Percentiles rank a stretch among this genome's conserved stretches.
Evolutionary conservation across 352 stramenopile genomes (phyloP).

Genomic region (Pythium rhizo-oryzae): DNA sequence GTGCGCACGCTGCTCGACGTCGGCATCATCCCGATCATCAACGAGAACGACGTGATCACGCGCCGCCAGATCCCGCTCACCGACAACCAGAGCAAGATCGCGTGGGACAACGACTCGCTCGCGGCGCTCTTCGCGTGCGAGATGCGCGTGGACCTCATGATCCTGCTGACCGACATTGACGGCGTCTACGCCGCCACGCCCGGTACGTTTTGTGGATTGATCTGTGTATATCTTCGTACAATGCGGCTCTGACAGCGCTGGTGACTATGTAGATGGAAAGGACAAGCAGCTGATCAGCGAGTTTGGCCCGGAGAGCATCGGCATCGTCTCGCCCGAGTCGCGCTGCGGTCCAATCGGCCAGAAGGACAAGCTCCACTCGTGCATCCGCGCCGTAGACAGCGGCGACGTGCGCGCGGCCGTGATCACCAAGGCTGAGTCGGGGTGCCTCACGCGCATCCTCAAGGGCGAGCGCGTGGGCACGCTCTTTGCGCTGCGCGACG

Average conservation of each 20-base stretch:
- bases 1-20: conserved; percentile 72
- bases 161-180: conserved; percentile 78
- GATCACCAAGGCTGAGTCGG: conserved; percentile 65
- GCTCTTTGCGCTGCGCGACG: conserved; percentile 53
- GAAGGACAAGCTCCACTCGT: conserved; percentile 83
- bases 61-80: conserved; percentile 63
- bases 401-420: conserved; percentile 60
- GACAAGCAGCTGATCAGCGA: conserved; percentile 47
- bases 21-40: conserved; percentile 85
- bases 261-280: conserved; percentile 27
- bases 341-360: conserved; percentile 67
- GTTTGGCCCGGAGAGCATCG: conserved; percentile 52
- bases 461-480: conserved; percentile 73
- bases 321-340: conserved; percentile 49
- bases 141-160: conserved; percentile 72
- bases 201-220: too few relatives aligned
- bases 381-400: conserved; percentile 77
- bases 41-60: conserved; percentile 88
- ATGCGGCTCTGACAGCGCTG: not conserved
- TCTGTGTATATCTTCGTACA: not conserved
- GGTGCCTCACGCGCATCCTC: conserved; percentile 61
- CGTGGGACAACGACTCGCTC: conserved; percentile 88
- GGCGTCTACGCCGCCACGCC: conserved; percentile 49
- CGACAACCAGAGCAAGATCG: conserved; percentile 56
- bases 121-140: conserved; percentile 77